Percentiles rank a stretch among this genome's conserved stretches.
phyloP scores from a whole-genome alignment of 2,329 filamentous ascomycete genomes.

The Microcyclospora tardicrescens region DNA sequence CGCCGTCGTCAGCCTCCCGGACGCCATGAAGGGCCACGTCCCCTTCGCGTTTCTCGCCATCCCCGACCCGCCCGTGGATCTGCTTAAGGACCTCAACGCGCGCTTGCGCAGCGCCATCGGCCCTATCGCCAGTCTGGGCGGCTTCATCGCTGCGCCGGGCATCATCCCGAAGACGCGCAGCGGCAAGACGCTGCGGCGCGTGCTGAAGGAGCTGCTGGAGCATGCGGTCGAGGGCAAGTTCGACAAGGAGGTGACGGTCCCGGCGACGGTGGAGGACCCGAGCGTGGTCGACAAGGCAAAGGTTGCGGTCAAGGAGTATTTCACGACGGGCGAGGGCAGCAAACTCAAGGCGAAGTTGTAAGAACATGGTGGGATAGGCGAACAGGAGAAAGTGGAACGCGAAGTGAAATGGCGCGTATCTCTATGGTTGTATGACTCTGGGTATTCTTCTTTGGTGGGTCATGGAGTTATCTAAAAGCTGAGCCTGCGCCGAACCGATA shows the following conservation, averaged over 20 bases:
- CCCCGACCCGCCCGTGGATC: constrained; percentile 33
- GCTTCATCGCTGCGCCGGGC: constrained; percentile 68
- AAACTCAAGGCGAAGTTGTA: constrained; percentile 24
- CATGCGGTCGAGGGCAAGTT: constrained; percentile 64
- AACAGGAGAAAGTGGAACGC: no score
- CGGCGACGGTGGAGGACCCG: constrained; percentile 74
- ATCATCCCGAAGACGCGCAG: constrained; percentile 87
- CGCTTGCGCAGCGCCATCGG: constrained; percentile 72
- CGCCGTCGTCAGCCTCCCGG: constrained; percentile 75
- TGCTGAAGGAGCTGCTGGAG: constrained; percentile 72
- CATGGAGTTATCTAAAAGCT: no score
- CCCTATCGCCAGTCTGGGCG: constrained; percentile 71
- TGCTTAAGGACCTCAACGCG: constrained; percentile 54
- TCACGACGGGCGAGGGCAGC: constrained; percentile 32
- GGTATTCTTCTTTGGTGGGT: no score
- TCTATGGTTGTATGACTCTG: no score
- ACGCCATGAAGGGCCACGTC: constrained; percentile 75
- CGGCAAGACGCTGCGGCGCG: constrained; percentile 79
- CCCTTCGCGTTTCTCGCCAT: constrained; percentile 78
- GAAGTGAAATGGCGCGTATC: no score
- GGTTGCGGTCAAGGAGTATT: constrained; percentile 62
- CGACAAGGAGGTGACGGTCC: constrained; percentile 58
- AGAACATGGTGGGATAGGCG: not conserved
- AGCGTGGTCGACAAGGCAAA: constrained; percentile 63
- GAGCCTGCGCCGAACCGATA: no score